Evolutionary conservation across 345 rosid species (phyloP).

Genomic region (Eucalyptus polybractea): DNA sequence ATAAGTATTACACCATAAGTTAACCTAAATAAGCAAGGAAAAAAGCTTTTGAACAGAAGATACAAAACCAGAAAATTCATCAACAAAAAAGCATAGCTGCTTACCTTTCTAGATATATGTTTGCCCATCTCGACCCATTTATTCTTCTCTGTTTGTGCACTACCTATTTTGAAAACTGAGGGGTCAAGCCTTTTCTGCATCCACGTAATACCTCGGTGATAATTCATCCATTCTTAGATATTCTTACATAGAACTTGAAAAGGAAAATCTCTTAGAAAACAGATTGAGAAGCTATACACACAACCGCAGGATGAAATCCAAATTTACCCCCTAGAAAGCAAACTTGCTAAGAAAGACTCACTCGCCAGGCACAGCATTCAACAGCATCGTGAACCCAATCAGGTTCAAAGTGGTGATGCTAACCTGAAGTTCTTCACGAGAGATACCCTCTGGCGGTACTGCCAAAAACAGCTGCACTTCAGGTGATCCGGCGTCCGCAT

Average conservation of each 20-base stretch:
- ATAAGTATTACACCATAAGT: background rate
- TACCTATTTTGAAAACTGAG: conserved; percentile 56
- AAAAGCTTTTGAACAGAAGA: background rate
- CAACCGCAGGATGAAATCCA: background rate
- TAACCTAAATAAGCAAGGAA: background rate
- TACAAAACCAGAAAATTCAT: background rate
- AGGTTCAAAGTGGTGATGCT: background rate
- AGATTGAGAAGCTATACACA: background rate
- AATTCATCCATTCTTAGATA: background rate
- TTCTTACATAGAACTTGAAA: background rate
- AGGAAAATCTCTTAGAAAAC: background rate
- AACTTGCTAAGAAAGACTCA: background rate
- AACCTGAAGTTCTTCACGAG: conserved; percentile 74
- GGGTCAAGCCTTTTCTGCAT: conserved; percentile 64
- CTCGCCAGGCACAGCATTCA: background rate
- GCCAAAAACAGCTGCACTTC: conserved; percentile 77
- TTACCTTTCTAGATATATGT: conserved; percentile 79
- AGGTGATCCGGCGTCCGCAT: conserved; percentile 71
- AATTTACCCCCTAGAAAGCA: background rate
- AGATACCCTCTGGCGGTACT: conserved; percentile 51
- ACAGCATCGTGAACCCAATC: too few species aligned
- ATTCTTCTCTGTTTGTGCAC: conserved; percentile 67
- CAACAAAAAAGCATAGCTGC: background rate
- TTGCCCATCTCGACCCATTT: conserved; percentile 92
- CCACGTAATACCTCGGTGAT: background rate